phyloP scores from a whole-genome alignment of 306 rosid genomes.

The Oemleria cerasiformis region DNA sequence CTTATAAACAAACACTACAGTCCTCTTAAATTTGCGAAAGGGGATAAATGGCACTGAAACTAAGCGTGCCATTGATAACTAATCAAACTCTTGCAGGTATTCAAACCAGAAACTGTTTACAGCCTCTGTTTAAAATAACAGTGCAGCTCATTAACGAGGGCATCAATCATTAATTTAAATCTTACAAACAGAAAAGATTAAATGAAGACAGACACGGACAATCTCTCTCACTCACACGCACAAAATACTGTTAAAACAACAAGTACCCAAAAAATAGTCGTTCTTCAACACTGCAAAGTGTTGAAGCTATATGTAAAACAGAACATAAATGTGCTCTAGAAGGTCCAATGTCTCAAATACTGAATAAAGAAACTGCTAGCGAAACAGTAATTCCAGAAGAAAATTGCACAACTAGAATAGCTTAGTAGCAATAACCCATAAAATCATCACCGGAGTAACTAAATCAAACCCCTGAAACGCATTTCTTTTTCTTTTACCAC shows the following conservation, averaged over 20 bases:
- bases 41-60: neutral
- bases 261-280: neutral
- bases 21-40: neutral
- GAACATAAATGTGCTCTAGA: neutral
- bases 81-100: neutral
- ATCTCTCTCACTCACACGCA: too few species aligned
- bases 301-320: neutral
- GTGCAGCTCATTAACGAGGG: neutral
- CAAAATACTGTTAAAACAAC: neutral
- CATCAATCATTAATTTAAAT: neutral
- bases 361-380: too few species aligned
- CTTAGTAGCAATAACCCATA: too few species aligned
- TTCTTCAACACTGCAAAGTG: neutral
- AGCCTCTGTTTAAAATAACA: neutral
- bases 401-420: too few species aligned
- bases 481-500: neutral
- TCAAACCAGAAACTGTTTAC: neutral
- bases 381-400: too few species aligned
- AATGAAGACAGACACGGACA: neutral
- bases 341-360: neutral
- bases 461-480: neutral
- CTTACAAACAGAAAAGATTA: neutral
- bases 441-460: neutral
- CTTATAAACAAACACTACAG: neutral
- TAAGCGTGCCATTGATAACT: neutral